Evolutionary conservation across 345 rosid genomes (phyloP).

Genomic region (Eucalyptus regnans): DNA sequence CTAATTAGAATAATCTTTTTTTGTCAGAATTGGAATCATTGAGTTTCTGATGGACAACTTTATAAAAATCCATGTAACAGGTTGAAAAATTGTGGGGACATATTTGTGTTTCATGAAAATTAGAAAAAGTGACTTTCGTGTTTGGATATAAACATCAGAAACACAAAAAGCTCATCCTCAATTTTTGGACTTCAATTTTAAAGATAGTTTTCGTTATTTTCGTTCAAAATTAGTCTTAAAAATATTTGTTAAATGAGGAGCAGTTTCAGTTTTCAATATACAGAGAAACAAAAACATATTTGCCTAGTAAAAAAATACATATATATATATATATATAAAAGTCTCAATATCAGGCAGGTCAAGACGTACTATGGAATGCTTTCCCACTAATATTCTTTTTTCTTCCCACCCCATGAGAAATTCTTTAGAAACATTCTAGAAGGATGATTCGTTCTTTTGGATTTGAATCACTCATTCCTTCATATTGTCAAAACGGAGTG

Average conservation of each 20-base stretch:
- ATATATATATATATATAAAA: background rate
- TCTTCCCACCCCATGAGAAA: background rate
- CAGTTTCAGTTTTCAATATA: background rate
- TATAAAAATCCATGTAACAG: background rate
- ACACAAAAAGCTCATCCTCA: background rate
- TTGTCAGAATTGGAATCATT: too few species aligned
- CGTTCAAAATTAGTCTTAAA: background rate
- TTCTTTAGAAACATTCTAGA: background rate
- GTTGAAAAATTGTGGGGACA: background rate
- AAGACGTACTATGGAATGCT: background rate
- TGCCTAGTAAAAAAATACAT: background rate
- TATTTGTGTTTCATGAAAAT: background rate
- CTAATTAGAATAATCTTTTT: too few species aligned
- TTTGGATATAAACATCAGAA: background rate
- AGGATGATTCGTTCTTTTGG: background rate
- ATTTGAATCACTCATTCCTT: background rate
- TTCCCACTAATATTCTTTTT: background rate
- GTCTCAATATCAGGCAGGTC: background rate
- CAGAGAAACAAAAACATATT: background rate
- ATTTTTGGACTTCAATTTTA: background rate
- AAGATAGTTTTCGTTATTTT: background rate
- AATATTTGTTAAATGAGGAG: background rate
- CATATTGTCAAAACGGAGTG: background rate
- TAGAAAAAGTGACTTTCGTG: background rate
- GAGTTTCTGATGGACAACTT: background rate